Percentiles rank a stretch among this genome's conserved stretches.
phyloP scores from a whole-genome alignment of 179 eudicot genomes.

The Pouteria campechiana region DNA sequence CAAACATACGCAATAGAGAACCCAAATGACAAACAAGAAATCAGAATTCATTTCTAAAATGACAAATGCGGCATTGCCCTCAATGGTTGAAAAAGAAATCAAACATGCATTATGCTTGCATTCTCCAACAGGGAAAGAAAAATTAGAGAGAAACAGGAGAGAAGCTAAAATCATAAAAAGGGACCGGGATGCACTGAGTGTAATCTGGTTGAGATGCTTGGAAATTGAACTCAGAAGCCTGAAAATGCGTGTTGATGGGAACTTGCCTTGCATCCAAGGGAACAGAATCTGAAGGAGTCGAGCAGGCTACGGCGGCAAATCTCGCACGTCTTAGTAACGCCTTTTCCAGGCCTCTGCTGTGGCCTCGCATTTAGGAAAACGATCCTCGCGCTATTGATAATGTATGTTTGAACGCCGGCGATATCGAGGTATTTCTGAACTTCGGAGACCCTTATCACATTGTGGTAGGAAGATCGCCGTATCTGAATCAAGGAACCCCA shows the following conservation, averaged over 20 bases:
- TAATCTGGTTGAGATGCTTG: too few species aligned
- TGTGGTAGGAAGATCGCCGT: slow-evolving; percentile 42
- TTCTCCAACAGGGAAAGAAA: background rate
- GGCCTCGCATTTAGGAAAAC: slow-evolving; percentile 40
- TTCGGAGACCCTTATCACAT: slow-evolving; percentile 43
- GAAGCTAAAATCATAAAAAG: too few species aligned
- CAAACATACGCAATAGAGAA: too few species aligned
- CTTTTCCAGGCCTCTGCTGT: slow-evolving; percentile 43
- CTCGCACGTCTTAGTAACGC: slow-evolving; percentile 36
- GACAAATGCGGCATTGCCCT: too few species aligned
- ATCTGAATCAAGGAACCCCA: slow-evolving; percentile 14
- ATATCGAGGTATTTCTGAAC: slow-evolving; percentile 38
- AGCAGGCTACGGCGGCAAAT: slow-evolving; percentile 36
- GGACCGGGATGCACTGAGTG: too few species aligned
- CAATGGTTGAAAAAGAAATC: background rate
- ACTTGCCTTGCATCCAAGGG: slow-evolving; percentile 45
- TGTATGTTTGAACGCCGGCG: slow-evolving; percentile 32
- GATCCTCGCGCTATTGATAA: slow-evolving; percentile 40
- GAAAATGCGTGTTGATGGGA: too few species aligned
- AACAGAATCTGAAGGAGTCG: slow-evolving; percentile 41
- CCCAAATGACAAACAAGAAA: too few species aligned
- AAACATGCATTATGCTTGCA: background rate
- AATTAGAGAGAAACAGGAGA: too few species aligned
- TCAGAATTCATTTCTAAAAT: too few species aligned
- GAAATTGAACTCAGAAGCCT: too few species aligned